Conservation (phyloP, 257 asterid species). For the Avicennia marina region DNA sequence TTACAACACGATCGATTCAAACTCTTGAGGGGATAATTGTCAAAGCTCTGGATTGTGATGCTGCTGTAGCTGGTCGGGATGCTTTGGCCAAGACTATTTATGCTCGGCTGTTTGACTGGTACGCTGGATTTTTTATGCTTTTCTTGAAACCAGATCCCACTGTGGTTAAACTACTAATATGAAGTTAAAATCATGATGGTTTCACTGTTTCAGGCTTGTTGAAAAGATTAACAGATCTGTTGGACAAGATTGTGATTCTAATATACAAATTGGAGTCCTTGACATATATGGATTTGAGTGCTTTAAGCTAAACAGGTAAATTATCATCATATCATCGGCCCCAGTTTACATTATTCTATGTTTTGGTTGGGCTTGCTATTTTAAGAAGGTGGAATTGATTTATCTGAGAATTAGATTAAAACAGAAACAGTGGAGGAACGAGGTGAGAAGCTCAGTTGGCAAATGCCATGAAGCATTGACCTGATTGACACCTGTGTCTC, state of each 20-base stretch:
- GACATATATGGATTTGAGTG: slow-evolving; percentile 99
- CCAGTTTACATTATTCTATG: neutral
- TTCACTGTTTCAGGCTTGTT: slow-evolving; percentile 76
- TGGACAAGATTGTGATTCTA: slow-evolving; percentile 92
- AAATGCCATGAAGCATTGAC: neutral
- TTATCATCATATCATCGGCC: slow-evolving; percentile 5
- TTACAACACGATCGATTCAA: slow-evolving; percentile 88
- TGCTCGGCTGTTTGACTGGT: slow-evolving; percentile 96
- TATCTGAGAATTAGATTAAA: too few relatives aligned
- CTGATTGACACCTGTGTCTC: slow-evolving; percentile 14
- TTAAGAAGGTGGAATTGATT: too few relatives aligned
- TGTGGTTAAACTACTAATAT: slow-evolving; percentile 13
- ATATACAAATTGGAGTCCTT: slow-evolving; percentile 85
- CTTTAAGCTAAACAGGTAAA: slow-evolving; percentile 83
- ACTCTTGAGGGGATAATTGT: slow-evolving; percentile 87
- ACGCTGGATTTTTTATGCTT: slow-evolving; percentile 24
- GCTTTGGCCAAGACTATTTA: slow-evolving; percentile 93
- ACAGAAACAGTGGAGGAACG: neutral
- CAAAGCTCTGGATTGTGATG: slow-evolving; percentile 82
- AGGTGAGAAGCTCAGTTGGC: too few relatives aligned
- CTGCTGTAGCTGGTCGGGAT: slow-evolving; percentile 97
- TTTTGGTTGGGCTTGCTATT: neutral
- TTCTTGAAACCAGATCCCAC: slow-evolving; percentile 5
- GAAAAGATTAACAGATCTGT: slow-evolving; percentile 91
- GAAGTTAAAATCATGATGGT: slow-evolving; percentile 16